Base-by-base conservation (phyloP, 371 early-diverging fungal genomes). In the Capillidium heterosporum region DNA sequence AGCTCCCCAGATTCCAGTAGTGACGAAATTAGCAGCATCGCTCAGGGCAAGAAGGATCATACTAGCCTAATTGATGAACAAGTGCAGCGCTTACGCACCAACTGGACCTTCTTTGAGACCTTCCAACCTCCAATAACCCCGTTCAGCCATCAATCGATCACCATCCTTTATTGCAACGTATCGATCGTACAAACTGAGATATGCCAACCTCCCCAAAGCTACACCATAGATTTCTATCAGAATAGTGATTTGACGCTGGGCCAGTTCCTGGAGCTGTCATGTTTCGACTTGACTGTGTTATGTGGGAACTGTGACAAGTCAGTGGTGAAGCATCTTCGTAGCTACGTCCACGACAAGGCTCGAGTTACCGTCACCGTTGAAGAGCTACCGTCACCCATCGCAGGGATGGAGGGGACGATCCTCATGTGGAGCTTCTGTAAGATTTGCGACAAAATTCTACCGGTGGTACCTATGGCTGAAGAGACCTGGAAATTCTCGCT, bases 401-500 rank as follows among this genome's bases (percentile, higher is more conserved):
- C 73, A 21, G 80, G 81, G 1, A 76, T 87, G 78, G 78, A 82
- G 48, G 79, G 87, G 43, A 71, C 73, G 5, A 81, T 93, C 42
- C 61, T 83, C 47, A 87, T 90, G 77, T 91, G 88, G 85, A 83
- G 84, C 48, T 68, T 71, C 42, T 96, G 96, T 65, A 72, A 71
- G 35, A 57, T 73, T 1, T 94, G 95, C 63, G 56, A 74, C 1
- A 71, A 72, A 19, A 67, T 69, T 1, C 89, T 91, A 0, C 89
- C 85, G 0, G 76, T 76, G 0, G 69, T 80, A 0, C 78, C 75
- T 2, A 82, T 96, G 78, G 81, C 91, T 0, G 84, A 84, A 19
- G 80, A 89, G 24, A 73, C 88, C n/a, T 88, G 87, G 78, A 78
- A 84, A 50, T 87, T 83, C 59, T 95, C 95, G 10, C 91, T 93